phyloP scores from a whole-genome alignment of 1,284 basidiomycete genomes.

The Caloboletus inedulis region DNA sequence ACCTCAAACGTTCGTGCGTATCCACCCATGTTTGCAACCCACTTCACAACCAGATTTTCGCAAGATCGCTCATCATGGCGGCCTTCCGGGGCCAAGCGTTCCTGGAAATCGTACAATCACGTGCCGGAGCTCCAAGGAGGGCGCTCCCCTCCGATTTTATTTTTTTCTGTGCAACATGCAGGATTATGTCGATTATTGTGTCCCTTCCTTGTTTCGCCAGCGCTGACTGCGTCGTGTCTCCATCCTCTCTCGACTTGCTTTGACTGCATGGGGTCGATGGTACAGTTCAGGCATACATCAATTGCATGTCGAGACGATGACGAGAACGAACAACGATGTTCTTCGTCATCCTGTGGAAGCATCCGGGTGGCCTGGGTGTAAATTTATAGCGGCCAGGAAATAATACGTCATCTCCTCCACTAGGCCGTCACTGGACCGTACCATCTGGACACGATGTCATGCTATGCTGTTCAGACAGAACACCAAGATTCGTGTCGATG shows the following conservation, averaged over 20 bases:
- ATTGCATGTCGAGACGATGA: not conserved
- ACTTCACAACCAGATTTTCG: not conserved
- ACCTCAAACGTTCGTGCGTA: not conserved
- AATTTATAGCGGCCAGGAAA: not conserved
- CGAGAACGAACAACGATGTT: not conserved
- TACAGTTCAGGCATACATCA: not conserved
- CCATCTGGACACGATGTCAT: not conserved
- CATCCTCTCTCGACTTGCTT: not conserved
- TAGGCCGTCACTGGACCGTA: too few species aligned
- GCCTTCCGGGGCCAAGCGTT: not conserved
- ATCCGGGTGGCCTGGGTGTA: not conserved
- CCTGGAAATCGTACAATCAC: not conserved
- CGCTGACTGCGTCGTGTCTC: not conserved
- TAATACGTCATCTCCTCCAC: not conserved
- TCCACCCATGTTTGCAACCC: not conserved
- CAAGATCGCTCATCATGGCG: not conserved
- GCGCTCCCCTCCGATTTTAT: not conserved
- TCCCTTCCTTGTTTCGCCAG: conserved; percentile 1
- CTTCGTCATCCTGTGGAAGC: conserved; percentile 5
- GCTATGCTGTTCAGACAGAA: not conserved
- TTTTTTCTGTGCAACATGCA: not conserved
- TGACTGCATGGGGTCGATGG: not conserved
- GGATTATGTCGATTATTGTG: not conserved
- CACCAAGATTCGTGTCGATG: not conserved
- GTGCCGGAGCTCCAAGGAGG: not conserved